Evolutionary conservation across 345 rosid species (phyloP).

Genomic region (Bruguiera gymnorhiza): DNA sequence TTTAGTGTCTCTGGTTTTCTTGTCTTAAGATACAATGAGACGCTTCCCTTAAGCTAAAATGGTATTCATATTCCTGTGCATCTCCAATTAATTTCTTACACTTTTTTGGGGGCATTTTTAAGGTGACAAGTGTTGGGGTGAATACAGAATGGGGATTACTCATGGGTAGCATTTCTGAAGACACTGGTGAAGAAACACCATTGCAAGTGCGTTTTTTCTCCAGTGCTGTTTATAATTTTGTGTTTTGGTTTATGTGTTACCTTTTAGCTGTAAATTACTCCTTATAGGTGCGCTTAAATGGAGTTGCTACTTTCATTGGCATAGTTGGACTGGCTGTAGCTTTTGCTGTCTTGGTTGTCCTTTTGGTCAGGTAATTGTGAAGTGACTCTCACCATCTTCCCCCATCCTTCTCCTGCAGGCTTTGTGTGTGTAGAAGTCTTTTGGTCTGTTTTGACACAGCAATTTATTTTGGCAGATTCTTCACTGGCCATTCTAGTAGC

Average conservation of each 20-base stretch:
- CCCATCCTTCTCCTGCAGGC: not conserved
- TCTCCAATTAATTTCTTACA: not conserved
- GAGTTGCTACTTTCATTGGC: conserved; percentile 97
- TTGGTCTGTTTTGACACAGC: not conserved
- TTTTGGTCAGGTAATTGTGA: conserved; percentile 57
- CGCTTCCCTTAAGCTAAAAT: not conserved
- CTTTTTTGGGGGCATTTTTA: not conserved
- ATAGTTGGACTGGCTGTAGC: conserved; percentile 91
- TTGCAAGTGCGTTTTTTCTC: conserved; percentile 28
- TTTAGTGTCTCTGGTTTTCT: not conserved
- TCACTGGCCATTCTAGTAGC: conserved; percentile 64
- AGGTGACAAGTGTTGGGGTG: conserved; percentile 35
- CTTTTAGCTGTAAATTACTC: conserved; percentile 6
- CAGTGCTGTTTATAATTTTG: conserved; percentile 1
- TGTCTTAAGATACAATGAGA: not conserved
- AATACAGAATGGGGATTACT: conserved; percentile 39
- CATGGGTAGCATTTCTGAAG: conserved; percentile 39
- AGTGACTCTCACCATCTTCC: not conserved
- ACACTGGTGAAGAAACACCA: conserved; percentile 40
- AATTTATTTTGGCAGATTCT: conserved; percentile 47
- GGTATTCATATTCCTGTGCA: too few relatives aligned
- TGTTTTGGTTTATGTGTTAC: not conserved
- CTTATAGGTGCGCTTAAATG: conserved; percentile 85
- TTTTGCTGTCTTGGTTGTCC: conserved; percentile 64
- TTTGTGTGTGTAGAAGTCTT: not conserved